A percentile compares a stretch with the other conserved stretches of the same genome.
phyloP scores from a whole-genome alignment of 2,329 filamentous ascomycete genomes.

The Fusarium sp. region DNA sequence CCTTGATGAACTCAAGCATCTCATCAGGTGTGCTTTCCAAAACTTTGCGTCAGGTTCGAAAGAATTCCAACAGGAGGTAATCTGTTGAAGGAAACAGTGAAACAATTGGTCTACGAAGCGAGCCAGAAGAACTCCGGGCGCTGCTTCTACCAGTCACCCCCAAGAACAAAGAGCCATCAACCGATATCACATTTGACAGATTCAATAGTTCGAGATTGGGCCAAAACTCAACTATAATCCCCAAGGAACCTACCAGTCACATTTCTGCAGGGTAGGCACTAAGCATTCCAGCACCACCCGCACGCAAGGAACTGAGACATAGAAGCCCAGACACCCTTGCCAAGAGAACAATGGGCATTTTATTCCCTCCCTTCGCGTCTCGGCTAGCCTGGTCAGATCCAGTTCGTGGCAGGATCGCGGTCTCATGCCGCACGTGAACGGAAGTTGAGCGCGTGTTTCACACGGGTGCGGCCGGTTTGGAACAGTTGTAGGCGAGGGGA shows the following conservation, averaged over 20 bases:
- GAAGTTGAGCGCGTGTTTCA: not conserved
- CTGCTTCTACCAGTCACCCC: not conserved
- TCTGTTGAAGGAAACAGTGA: not conserved
- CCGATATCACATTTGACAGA: conserved; percentile 16
- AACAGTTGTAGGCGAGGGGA: not conserved
- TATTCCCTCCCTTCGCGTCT: not conserved
- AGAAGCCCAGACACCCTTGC: not conserved
- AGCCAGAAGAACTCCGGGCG: not conserved
- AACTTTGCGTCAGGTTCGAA: too few species aligned
- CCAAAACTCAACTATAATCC: not conserved
- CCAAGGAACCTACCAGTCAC: conserved; percentile 8
- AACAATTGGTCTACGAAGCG: not conserved
- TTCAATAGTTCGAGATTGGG: not conserved
- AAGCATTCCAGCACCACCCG: conserved; percentile 14
- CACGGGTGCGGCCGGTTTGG: conserved; percentile 2
- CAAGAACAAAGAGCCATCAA: not conserved
- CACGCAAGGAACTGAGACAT: not conserved
- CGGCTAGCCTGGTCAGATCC: not conserved
- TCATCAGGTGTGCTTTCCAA: too few species aligned
- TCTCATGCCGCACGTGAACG: not conserved
- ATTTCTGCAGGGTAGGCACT: conserved; percentile 4
- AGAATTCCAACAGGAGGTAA: too few species aligned
- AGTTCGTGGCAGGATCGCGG: not conserved
- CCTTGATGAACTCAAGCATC: too few species aligned
- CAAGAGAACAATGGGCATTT: not conserved